phyloP scores from a whole-genome alignment of 495 filamentous ascomycete genomes.

The Penicillium egyptiacum region DNA sequence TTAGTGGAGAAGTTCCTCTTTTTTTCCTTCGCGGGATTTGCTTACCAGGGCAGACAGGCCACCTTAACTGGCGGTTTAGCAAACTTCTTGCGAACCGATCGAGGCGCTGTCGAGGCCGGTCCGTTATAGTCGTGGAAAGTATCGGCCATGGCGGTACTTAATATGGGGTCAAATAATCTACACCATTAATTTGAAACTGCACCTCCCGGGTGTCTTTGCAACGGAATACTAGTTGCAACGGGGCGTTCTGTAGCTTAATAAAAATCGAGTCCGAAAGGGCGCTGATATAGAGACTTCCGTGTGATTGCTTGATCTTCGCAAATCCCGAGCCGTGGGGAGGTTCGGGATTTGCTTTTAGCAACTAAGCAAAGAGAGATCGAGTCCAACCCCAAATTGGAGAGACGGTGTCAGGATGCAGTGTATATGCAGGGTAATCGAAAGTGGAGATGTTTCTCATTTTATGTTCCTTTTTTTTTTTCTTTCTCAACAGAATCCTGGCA shows the following conservation, averaged over 20 bases:
- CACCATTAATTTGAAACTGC: conserved; percentile 11
- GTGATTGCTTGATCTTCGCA: conserved; percentile 30
- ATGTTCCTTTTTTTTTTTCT: neutral
- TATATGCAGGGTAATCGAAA: neutral
- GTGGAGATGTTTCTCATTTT: conserved; percentile 1
- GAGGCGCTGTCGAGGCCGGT: conserved; percentile 22
- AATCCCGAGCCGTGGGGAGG: conserved; percentile 33
- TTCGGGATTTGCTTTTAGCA: conserved; percentile 33
- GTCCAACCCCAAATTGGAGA: conserved; percentile 4
- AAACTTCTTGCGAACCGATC: conserved; percentile 47
- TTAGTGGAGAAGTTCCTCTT: conserved; percentile 9
- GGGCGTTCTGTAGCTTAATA: conserved; percentile 4
- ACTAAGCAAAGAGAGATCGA: conserved; percentile 1
- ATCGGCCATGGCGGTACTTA: conserved; percentile 33
- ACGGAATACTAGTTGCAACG: conserved; percentile 2
- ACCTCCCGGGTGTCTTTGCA: conserved; percentile 4
- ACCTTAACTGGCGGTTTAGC: conserved; percentile 62
- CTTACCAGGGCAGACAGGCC: conserved; percentile 62
- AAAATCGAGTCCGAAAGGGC: conserved; percentile 8
- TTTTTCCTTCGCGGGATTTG: conserved; percentile 11
- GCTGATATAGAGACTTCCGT: conserved; percentile 28
- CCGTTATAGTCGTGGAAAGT: conserved; percentile 20
- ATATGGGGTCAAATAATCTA: conserved; percentile 19
- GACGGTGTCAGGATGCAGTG: neutral
- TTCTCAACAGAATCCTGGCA: neutral